A percentile compares a stretch with the other conserved stretches of the same genome.
phyloP scores from a whole-genome alignment of 1,284 basidiomycete genomes.

The Pseudozyma hubeiensis region DNA sequence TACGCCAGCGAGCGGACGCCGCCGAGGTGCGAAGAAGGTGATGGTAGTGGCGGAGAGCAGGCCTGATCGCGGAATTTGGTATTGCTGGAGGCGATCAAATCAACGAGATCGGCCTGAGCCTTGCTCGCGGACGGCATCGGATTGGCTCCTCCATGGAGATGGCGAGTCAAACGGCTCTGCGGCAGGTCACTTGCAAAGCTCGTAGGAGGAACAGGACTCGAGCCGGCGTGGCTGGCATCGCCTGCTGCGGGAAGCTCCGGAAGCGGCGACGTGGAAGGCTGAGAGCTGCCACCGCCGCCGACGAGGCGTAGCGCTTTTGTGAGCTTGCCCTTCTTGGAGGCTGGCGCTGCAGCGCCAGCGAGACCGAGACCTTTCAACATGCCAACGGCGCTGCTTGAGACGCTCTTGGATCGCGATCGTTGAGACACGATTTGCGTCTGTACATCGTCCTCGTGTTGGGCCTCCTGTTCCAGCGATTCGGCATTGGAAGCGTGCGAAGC shows the following conservation, averaged over 20 bases:
- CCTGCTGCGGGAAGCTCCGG: conserved; percentile 13
- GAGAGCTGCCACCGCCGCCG: conserved; percentile 10
- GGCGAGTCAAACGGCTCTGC: conserved; percentile 22
- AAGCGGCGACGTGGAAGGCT: conserved; percentile 13
- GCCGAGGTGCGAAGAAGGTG: conserved; percentile 33
- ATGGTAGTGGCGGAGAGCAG: conserved; percentile 29
- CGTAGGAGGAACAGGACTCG: conserved; percentile 4
- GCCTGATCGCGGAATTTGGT: conserved; percentile 35
- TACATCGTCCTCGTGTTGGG: conserved; percentile 28
- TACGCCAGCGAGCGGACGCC: conserved; percentile 31
- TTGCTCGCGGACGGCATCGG: conserved; percentile 5
- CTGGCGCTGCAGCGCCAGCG: conserved; percentile 46
- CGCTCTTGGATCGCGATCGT: conserved; percentile 57
- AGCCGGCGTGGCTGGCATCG: conserved; percentile 6
- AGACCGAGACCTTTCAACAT: conserved; percentile 62
- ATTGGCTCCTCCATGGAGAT: conserved; percentile 11
- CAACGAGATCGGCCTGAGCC: conserved; percentile 22
- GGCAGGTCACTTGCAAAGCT: conserved; percentile 11
- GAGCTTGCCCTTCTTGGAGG: conserved; percentile 56
- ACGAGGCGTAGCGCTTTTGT: conserved; percentile 56
- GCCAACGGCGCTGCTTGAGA: conserved; percentile 55
- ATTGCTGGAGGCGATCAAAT: conserved; percentile 32
- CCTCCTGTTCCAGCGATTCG: conserved; percentile 35
- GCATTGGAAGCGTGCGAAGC: conserved; percentile 8
- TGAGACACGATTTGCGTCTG: conserved; percentile 35